Evolutionary conservation across 805 yeast species (phyloP), one percentile per base, ranked within the genome.

Genomic region (Naumovozyma castellii): DNA sequence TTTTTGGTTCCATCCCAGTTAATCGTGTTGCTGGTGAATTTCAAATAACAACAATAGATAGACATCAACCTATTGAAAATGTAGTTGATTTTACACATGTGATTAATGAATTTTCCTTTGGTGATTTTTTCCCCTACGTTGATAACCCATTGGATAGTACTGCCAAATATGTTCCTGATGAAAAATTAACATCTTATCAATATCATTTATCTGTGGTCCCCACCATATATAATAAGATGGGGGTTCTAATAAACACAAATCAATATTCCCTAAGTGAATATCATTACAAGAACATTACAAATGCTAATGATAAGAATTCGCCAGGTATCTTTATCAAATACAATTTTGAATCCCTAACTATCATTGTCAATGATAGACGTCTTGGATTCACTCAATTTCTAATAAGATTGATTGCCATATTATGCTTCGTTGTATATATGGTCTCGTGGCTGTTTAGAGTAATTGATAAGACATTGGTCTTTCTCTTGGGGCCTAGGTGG

Each of bases 301-400:
- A 34, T 15, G 16, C 19, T 15, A 39, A 34, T 13, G 32, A 43
- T 22, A 42, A 41, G 10, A 62, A 62, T 17, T 56, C 72, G 4
- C 92, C 96, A 3, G 97, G 96, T 0, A 78, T 90, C 18, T 83
- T 73, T 53, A 75, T 92, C 65, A 75, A 73, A 41, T 90, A 88
- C 59, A 86, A 86, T 48, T 86, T 92, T 57, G 97, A 92, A 53
- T 88, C 97, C 3, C 75, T 92, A 32, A 73, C 78, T 35, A 69
- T 92, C 49, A 61, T 74, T 3, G 70, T 87, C 16, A 69, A 68
- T 18, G 97, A 90, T 54, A 69, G 64, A 39, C 71, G 97, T 45
- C 67, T 90, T 31, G 71, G 90, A 3, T 90, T 90, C 56, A 56
- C 77, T 32, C 84, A 80, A 51, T 90, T 90, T 61, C 62, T 86